Conservation (phyloP, 805 yeast species). For the Cyberlindnera mycetangii region DNA sequence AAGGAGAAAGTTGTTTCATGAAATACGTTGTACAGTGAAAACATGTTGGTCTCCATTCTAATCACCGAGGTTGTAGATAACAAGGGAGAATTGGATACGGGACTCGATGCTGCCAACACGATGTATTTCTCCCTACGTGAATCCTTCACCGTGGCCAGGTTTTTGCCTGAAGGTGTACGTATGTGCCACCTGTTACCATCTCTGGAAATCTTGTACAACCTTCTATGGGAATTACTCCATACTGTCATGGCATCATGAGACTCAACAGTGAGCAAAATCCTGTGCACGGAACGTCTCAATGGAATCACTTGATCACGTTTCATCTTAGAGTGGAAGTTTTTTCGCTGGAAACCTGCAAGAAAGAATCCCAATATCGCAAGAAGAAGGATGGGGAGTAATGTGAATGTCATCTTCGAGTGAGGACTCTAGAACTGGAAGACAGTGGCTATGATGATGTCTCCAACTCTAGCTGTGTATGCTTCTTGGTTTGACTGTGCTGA, state of each 20-base stretch:
- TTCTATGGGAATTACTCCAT: conserved; percentile 5
- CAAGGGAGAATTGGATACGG: conserved; percentile 17
- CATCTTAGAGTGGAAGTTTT: conserved; percentile 4
- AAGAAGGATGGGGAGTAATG: neutral
- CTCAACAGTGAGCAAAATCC: conserved; percentile 8
- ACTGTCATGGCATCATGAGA: conserved; percentile 9
- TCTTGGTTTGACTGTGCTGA: no score
- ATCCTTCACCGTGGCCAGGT: conserved; percentile 20
- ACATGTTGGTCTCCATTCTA: conserved; percentile 12
- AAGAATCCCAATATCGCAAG: neutral
- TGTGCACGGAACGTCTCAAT: conserved; percentile 6
- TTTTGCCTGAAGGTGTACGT: conserved; percentile 9
- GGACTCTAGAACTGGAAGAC: neutral
- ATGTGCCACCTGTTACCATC: conserved; percentile 21
- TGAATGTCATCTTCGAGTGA: neutral
- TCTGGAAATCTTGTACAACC: conserved; percentile 16
- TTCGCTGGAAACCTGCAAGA: neutral
- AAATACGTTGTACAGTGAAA: neutral
- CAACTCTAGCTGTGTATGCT: no score
- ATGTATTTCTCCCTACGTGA: conserved; percentile 19
- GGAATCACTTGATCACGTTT: conserved; percentile 13
- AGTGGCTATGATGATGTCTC: no score
- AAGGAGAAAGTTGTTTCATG: conserved; percentile 16
- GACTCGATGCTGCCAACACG: conserved; percentile 9
- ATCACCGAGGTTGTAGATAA: conserved; percentile 21